phyloP scores from a whole-genome alignment of 1,284 basidiomycete genomes.

The Melampsora americana region DNA sequence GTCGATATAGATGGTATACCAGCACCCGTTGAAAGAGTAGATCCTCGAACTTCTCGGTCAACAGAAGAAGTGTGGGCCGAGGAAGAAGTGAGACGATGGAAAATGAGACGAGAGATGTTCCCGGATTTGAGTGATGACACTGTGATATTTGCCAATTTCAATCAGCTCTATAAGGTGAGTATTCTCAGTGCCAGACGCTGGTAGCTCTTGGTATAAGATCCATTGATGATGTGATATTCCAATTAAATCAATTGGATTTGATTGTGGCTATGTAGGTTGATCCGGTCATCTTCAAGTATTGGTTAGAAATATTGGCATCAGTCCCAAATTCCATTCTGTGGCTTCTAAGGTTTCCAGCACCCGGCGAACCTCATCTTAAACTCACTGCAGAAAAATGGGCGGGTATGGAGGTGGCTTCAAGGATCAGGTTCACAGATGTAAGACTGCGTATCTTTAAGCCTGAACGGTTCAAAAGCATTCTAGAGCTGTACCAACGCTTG shows the following conservation, averaged over 20 bases:
- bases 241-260: background rate
- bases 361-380: slow-evolving; percentile 61
- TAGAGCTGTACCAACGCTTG: background rate
- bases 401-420: slow-evolving; percentile 60
- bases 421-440: slow-evolving; percentile 64
- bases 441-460: too few species aligned
- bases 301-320: slow-evolving; percentile 61
- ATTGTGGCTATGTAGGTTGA: slow-evolving; percentile 56
- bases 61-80: slow-evolving; percentile 58
- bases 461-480: background rate
- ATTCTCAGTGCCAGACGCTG: slow-evolving; percentile 17
- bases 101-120: slow-evolving; percentile 59
- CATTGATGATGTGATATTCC: slow-evolving; percentile 9
- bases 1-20: slow-evolving; percentile 42
- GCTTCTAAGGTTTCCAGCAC: slow-evolving; percentile 63
- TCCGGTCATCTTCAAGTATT: slow-evolving; percentile 62
- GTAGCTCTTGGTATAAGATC: background rate
- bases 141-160: slow-evolving; percentile 65
- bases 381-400: slow-evolving; percentile 61
- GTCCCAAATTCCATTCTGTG: slow-evolving; percentile 63
- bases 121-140: slow-evolving; percentile 59
- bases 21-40: slow-evolving; percentile 22
- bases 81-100: slow-evolving; percentile 58
- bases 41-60: slow-evolving; percentile 45
- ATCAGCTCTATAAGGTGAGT: slow-evolving; percentile 59